Percentiles rank a stretch among this genome's conserved stretches.
Conservation (phyloP, 345 rosid species). For the Noccaea bulbosa region DNA sequence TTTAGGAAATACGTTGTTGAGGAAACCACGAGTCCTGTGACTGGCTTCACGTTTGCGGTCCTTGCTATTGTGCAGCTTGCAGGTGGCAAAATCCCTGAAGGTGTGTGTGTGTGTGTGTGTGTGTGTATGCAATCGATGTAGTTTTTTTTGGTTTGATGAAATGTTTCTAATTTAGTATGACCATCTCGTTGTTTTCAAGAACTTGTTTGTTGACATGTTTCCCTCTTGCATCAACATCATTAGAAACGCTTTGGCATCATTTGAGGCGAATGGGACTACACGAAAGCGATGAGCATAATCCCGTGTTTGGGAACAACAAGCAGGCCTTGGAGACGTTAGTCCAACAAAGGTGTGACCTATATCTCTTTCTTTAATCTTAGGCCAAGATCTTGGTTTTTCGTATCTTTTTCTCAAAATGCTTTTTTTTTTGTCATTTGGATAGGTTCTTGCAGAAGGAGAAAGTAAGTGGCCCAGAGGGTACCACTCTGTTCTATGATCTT, state of each 20-base stretch:
- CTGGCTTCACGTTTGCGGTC: slow-evolving; percentile 78
- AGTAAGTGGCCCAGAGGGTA: slow-evolving; percentile 87
- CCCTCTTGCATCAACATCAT: neutral
- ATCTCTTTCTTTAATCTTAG: slow-evolving; percentile 3
- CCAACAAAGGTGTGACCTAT: slow-evolving; percentile 68
- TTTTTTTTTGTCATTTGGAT: neutral
- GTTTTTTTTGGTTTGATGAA: neutral
- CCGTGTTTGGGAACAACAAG: slow-evolving; percentile 75
- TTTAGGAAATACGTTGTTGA: slow-evolving; percentile 71
- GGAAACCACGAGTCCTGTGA: slow-evolving; percentile 53
- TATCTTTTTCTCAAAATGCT: neutral
- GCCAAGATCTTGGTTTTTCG: slow-evolving; percentile 4
- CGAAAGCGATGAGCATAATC: slow-evolving; percentile 69
- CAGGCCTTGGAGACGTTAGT: slow-evolving; percentile 76
- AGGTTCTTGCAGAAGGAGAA: slow-evolving; percentile 90
- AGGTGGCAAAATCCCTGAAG: slow-evolving; percentile 84
- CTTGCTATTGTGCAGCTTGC: slow-evolving; percentile 79
- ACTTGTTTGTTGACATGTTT: neutral
- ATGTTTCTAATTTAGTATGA: neutral
- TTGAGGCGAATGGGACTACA: slow-evolving; percentile 69
- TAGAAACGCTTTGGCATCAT: slow-evolving; percentile 87
- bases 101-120: slow-evolving; percentile 52
- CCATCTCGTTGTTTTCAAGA: neutral
- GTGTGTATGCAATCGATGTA: slow-evolving; percentile 24
- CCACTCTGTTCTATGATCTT: slow-evolving; percentile 66